Percentiles rank a stretch among this genome's conserved stretches.
Evolutionary conservation across 208 protist species (phyloP).

Genomic region (Crithidia expoeki): DNA sequence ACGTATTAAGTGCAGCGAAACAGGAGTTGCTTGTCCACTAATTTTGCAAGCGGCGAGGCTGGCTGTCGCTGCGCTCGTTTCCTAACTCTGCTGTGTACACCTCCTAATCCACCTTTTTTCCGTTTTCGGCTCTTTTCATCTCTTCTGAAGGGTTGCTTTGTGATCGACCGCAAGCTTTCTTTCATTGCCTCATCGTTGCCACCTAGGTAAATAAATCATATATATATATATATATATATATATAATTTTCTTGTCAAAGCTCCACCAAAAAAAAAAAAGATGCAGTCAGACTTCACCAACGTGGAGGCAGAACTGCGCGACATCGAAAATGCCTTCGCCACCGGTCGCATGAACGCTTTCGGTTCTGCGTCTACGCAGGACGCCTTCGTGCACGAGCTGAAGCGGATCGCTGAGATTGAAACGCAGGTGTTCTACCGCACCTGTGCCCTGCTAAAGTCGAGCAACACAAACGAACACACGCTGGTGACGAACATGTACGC

Average conservation of each 20-base stretch:
- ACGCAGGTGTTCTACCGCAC: conserved; percentile 87
- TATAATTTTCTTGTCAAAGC: neutral
- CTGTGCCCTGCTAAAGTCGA: conserved; percentile 74
- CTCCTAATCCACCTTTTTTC: no score
- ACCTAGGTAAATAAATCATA: no score
- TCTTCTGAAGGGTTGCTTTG: neutral
- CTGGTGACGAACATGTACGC: conserved; percentile 76
- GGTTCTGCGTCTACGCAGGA: conserved; percentile 68
- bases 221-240: conserved; percentile 4
- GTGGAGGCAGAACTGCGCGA: conserved; percentile 83
- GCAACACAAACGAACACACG: conserved; percentile 57
- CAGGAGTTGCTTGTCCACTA: no score
- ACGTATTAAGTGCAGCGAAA: no score
- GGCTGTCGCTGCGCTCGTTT: no score
- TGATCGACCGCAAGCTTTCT: no score
- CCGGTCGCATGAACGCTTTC: conserved; percentile 87
- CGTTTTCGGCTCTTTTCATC: neutral
- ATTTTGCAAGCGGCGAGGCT: no score
- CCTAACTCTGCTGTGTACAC: no score
- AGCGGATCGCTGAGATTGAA: conserved; percentile 82
- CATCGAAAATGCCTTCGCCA: conserved; percentile 84
- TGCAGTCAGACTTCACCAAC: conserved; percentile 72
- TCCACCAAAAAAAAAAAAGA: conserved; percentile 17
- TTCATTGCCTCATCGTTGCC: no score
- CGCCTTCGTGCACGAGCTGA: conserved; percentile 73